phyloP scores from a whole-genome alignment of 108 stramenopile genomes.

The Nitzschia putrida region DNA sequence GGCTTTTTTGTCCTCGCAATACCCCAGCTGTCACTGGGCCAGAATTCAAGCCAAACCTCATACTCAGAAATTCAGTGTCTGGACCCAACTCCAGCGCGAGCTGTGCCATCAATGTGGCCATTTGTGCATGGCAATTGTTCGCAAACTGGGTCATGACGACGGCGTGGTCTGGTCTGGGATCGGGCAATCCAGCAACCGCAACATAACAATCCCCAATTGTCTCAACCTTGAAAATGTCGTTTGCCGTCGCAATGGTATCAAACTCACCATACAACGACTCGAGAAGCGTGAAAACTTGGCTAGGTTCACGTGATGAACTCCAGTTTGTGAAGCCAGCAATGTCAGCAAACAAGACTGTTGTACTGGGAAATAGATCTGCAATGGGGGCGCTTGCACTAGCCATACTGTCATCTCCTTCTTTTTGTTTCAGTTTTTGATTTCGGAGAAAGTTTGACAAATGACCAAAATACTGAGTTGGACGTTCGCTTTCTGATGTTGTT shows the following conservation, averaged over 20 bases:
- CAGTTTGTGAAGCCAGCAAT: constrained; percentile 29
- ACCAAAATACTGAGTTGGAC: not conserved
- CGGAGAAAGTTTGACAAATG: not conserved
- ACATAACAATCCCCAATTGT: constrained; percentile 25
- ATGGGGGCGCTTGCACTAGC: constrained; percentile 3
- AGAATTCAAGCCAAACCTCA: constrained; percentile 14
- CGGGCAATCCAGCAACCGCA: constrained; percentile 16
- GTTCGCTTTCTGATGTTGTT: not conserved
- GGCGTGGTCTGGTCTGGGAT: constrained; percentile 4
- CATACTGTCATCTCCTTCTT: not conserved
- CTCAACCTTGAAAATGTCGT: constrained; percentile 16
- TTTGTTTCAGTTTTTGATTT: not conserved
- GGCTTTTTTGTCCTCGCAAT: constrained; percentile 13
- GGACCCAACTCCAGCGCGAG: constrained; percentile 10
- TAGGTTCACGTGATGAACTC: constrained; percentile 24
- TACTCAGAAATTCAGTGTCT: constrained; percentile 6
- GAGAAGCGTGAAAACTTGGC: constrained; percentile 13
- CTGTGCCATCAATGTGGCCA: not conserved
- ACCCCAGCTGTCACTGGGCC: constrained; percentile 27
- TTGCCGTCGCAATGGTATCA: constrained; percentile 14
- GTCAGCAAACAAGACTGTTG: constrained; percentile 31
- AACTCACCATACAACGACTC: constrained; percentile 21
- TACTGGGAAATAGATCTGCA: constrained; percentile 18
- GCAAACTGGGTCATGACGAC: constrained; percentile 8
- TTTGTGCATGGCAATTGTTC: not conserved